Conservation (phyloP, 1,139 yeast genomes). For the Saccharomyces hybrid region DNA sequence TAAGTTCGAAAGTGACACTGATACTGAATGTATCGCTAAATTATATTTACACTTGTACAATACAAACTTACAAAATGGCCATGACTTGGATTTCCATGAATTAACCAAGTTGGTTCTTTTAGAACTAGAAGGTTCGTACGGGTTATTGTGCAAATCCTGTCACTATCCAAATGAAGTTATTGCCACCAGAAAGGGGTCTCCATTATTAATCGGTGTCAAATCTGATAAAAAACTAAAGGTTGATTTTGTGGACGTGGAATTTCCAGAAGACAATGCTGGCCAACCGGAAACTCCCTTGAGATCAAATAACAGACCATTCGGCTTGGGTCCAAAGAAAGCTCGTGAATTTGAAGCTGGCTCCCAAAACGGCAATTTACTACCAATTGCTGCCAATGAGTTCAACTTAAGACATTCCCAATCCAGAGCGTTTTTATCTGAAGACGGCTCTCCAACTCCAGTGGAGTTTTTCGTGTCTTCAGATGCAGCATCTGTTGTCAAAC, state of each 20-base stretch:
- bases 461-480: conserved; percentile 96
- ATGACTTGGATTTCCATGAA: conserved; percentile 77
- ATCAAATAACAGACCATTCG: conserved; percentile 8
- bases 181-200: conserved; percentile 98
- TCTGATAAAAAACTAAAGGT: conserved; percentile 92
- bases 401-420: conserved; percentile 80
- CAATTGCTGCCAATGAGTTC: conserved; percentile 42
- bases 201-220: conserved; percentile 93
- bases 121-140: conserved; percentile 97
- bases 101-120: conserved; percentile 87
- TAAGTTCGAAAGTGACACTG: conserved; percentile 86
- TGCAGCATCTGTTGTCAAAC: conserved; percentile 93
- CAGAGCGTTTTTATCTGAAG: conserved; percentile 86
- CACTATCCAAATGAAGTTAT: conserved; percentile 95
- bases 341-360: conserved; percentile 29
- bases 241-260: conserved; percentile 97
- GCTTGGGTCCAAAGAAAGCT: conserved; percentile 7
- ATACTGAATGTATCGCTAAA: conserved; percentile 96
- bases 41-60: conserved; percentile 88
- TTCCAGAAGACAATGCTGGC: conserved; percentile 52
- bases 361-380: conserved; percentile 32
- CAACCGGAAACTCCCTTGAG: conserved; percentile 32
- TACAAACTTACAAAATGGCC: conserved; percentile 58
- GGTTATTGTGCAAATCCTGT: conserved; percentile 81
- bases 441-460: conserved; percentile 87